Evolutionary conservation across 345 rosid genomes (phyloP), one percentile per base, ranked within the genome.

Genomic region (Eucalyptus marginata): DNA sequence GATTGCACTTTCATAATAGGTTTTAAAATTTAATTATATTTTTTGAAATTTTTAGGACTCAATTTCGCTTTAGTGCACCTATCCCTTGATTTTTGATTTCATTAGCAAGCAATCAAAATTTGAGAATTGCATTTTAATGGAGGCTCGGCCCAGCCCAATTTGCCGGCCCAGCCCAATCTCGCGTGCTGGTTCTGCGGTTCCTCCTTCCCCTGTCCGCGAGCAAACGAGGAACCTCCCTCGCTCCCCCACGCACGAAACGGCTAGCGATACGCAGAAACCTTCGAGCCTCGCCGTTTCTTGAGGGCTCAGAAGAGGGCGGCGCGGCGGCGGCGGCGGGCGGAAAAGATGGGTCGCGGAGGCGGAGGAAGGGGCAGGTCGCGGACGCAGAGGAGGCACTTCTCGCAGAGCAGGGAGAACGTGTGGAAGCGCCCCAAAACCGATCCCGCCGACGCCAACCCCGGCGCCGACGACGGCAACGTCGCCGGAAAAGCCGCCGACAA

Each of bases 341-440:
- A 18, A 49, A 90, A 84, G 56, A 94, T 93, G 95, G 96, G 94
- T 29, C 90, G 92, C 86, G 93, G 94, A 90, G 92, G 94, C 88
- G 93, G 98, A 85, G 92, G 96, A 90, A 92, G 94, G 86, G 90
- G 93, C 91, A 92, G 91, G 91, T 95, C 96, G 36, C 93, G 93
- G 54, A 95, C 99, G 33, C 95, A 94, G 80, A 90, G 95, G 83
- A 96, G 91, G 62, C 97, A 95, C 91, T 93, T 92, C 86, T 91
- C 94, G 2, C 94, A 98, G n/a, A 94, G 88, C 91, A 94, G 99
- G 91, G 98, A 94, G 43, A 94, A 94, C 88, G 94, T 94, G 76
- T 94, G 93, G 94, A 95, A 96, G 90, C 95, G 94, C 36, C 58
- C 91, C 59, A 95, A 92, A 89, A 86, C 96, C 2, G 98, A 94